Conservation (phyloP, 768 basidiomycete genomes). For the Pleurotus pulmonarius region DNA sequence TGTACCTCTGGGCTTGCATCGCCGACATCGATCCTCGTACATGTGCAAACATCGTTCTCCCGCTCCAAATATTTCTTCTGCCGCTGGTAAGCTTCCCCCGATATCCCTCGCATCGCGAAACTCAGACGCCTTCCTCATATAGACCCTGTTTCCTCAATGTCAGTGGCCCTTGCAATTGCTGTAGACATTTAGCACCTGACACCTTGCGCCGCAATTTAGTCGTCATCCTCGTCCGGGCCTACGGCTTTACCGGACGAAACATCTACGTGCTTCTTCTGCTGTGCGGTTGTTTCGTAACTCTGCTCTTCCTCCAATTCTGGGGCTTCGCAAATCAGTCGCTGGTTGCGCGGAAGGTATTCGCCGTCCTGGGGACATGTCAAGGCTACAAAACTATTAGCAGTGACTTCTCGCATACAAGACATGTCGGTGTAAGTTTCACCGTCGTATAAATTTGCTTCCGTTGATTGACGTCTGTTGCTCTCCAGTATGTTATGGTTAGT, state of each 20-base stretch:
- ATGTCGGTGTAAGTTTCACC: constrained; percentile 3
- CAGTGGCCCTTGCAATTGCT: background rate
- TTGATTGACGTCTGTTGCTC: background rate
- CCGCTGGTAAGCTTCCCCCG: constrained; percentile 17
- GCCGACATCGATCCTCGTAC: constrained; percentile 13
- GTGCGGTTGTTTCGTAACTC: constrained; percentile 10
- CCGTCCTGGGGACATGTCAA: background rate
- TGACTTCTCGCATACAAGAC: constrained; percentile 2
- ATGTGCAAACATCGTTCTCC: constrained; percentile 16
- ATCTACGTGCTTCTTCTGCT: constrained; percentile 11
- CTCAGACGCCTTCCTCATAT: background rate
- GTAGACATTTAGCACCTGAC: background rate
- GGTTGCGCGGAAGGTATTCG: constrained; percentile 7
- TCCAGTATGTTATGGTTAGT: constrained; percentile 11
- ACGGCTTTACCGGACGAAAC: constrained; percentile 23
- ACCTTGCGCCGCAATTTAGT: constrained; percentile 12
- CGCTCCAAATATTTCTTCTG: constrained; percentile 18
- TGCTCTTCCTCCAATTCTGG: constrained; percentile 18
- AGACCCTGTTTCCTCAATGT: constrained; percentile 7
- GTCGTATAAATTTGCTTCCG: constrained; percentile 4
- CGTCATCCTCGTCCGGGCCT: constrained; percentile 21
- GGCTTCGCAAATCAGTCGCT: constrained; percentile 15
- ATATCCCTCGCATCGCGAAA: background rate
- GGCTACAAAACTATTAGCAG: background rate
- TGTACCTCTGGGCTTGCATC: constrained; percentile 22